Base-by-base conservation (phyloP, 768 basidiomycete species). In the Crucibulum laeve region DNA sequence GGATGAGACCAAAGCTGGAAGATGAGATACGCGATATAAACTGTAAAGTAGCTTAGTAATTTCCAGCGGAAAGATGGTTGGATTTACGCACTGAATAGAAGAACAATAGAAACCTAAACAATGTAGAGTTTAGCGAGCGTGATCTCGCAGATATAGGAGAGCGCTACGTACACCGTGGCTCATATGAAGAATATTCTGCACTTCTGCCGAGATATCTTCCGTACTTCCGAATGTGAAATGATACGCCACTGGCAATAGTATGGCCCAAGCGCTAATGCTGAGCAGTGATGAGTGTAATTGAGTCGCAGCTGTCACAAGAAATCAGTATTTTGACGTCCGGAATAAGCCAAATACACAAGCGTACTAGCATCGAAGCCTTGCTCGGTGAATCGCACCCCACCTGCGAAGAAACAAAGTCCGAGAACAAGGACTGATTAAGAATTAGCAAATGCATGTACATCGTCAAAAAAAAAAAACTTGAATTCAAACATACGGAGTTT, bases 371-470 rank as follows among this genome's bases (percentile, higher is more conserved):
- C 81, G 48, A 89, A 89, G 1, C 77, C 84, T 60, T 91, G 89
- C 55, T 91, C 86, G 2, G 84, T 80, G 51, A 83, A 91, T 11
- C 77, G 74, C 49, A 82, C 54, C 0, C 88, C 88, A 11, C 89
- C 88, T 0, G 87, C 89, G 48, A 91, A 85, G 63, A 91, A 88
- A 52, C 87, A 88, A 61, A 91, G 78, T 14, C 90, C 90, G 8
- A 91, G 74, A 14, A 92, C 88, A 30, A 93, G 77, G 1, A 93
- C 87, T 90, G 34, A 17, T 26, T 15, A 15, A 38, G 14, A 37
- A 25, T 30, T 38, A 40, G 5, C 14, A 3, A 21, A 13, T 22
- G 25, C 13, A 3, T 32, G 28, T 32, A 10, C 28, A 32, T 10
- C 15, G 3, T 26, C 15, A 24, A 23, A 23, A 13, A 30, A n/a